Evolutionary conservation across 2,329 filamentous ascomycete species (phyloP).

Genomic region (Fusarium sp.): DNA sequence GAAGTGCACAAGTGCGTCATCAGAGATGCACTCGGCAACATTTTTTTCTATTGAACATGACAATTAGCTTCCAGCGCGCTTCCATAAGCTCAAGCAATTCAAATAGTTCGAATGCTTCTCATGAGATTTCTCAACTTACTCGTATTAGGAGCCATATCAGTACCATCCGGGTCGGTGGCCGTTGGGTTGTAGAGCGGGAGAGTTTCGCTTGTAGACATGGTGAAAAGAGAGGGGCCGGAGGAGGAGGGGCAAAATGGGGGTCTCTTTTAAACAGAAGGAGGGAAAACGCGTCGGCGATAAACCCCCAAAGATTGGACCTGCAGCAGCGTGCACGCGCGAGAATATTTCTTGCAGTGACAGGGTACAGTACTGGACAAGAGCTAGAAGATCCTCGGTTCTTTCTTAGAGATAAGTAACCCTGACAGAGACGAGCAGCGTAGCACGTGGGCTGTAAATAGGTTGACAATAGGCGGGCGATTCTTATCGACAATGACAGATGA

Average conservation of each 20-base stretch:
- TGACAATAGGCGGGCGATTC: slow-evolving; percentile 18
- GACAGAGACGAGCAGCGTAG: slow-evolving; percentile 31
- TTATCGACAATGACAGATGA: slow-evolving; percentile 38
- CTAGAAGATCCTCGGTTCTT: slow-evolving; percentile 18
- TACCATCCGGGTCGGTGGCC: slow-evolving; percentile 43
- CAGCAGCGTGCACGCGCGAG: slow-evolving; percentile 23
- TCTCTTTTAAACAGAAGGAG: slow-evolving; percentile 38
- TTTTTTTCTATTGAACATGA: slow-evolving; percentile 57
- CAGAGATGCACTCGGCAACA: slow-evolving; percentile 80
- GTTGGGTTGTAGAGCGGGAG: slow-evolving; percentile 50
- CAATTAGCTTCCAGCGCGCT: slow-evolving; percentile 10
- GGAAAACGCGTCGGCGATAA: slow-evolving; percentile 30
- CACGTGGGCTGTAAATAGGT: slow-evolving; percentile 34
- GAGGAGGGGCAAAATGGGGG: slow-evolving; percentile 42
- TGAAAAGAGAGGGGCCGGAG: slow-evolving; percentile 44
- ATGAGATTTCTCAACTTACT: slow-evolving; percentile 42
- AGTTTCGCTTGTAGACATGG: slow-evolving; percentile 50
- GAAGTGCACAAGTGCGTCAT: slow-evolving; percentile 90
- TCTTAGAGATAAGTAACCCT: slow-evolving; percentile 11
- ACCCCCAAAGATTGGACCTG: slow-evolving; percentile 28
- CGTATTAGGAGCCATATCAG: slow-evolving; percentile 52
- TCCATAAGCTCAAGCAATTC: neutral
- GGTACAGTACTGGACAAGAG: neutral
- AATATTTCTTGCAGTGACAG: slow-evolving; percentile 16
- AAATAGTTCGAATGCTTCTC: neutral